A percentile compares a stretch with the other conserved stretches of the same genome.
These are phyloP conservation scores for Trypanosoma lewisi DNA, from an alignment of 208 protist species.

Conservation along the genomic window DNA sequence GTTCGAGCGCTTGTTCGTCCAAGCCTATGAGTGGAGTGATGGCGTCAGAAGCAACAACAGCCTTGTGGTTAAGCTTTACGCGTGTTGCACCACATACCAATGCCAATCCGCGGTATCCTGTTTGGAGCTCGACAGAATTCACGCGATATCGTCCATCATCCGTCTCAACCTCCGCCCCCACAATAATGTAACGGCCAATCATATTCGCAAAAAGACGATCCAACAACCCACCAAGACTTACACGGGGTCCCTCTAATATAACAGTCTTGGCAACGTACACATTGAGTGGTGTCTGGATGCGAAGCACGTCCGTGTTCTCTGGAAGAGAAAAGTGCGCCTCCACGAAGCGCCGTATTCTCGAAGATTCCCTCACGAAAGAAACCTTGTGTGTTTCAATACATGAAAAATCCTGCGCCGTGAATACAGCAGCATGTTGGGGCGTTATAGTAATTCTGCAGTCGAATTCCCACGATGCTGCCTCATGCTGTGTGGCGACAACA, in stretches of 20 bases:
- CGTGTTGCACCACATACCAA: conserved; percentile 45
- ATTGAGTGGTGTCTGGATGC: conserved; percentile 17
- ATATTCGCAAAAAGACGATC: conserved; percentile 45
- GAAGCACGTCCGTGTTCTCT: background rate
- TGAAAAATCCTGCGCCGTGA: conserved; percentile 54
- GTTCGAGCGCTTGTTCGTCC: conserved; percentile 26
- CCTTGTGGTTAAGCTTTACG: conserved; percentile 52
- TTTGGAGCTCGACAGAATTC: conserved; percentile 34
- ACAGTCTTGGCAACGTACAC: conserved; percentile 27
- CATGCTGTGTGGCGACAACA: conserved; percentile 12
- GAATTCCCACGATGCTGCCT: conserved; percentile 23
- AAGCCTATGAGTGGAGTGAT: conserved; percentile 35
- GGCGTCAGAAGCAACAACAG: background rate
- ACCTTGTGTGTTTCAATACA: conserved; percentile 35
- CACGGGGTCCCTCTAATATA: conserved; percentile 31
- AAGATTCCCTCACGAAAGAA: conserved; percentile 2
- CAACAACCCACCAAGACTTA: conserved; percentile 24
- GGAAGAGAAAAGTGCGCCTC: background rate
- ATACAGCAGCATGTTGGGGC: conserved; percentile 23
- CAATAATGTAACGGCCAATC: conserved; percentile 47
- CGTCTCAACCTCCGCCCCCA: conserved; percentile 38
- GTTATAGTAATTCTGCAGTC: conserved; percentile 15
- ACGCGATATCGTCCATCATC: conserved; percentile 47
- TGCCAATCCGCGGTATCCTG: conserved; percentile 54
- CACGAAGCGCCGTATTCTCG: conserved; percentile 16